A percentile compares a stretch with the other conserved stretches of the same genome.
Evolutionary conservation across 2,329 filamentous ascomycete species (phyloP).

Genomic region (Orbilia javanica): DNA sequence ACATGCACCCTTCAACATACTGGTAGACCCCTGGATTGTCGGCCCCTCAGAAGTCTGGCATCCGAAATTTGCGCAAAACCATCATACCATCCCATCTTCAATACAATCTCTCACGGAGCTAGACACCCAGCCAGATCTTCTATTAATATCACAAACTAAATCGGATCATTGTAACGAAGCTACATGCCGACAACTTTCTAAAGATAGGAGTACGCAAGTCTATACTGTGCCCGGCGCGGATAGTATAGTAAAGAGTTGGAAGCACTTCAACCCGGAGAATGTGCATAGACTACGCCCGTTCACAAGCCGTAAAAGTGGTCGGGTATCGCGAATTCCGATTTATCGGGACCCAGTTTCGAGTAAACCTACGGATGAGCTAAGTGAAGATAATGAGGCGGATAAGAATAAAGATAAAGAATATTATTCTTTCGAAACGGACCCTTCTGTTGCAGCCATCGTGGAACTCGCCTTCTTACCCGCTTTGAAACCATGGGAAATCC

Average conservation of each 20-base stretch:
- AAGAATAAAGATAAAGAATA: slow-evolving; percentile 65
- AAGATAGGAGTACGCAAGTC: slow-evolving; percentile 27
- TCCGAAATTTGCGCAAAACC: slow-evolving; percentile 73
- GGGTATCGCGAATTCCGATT: slow-evolving; percentile 64
- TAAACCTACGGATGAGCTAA: slow-evolving; percentile 63
- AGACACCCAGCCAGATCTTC: slow-evolving; percentile 69
- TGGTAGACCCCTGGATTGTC: slow-evolving; percentile 79
- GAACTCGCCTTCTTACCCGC: slow-evolving; percentile 59
- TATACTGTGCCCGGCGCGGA: slow-evolving; percentile 70
- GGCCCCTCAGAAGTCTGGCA: slow-evolving; percentile 74
- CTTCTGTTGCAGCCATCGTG: slow-evolving; percentile 36
- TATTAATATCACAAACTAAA: slow-evolving; percentile 74
- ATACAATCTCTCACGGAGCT: slow-evolving; percentile 72
- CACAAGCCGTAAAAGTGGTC: slow-evolving; percentile 43
- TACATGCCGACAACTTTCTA: slow-evolving; percentile 75
- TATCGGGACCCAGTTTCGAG: slow-evolving; percentile 67
- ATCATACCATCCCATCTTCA: slow-evolving; percentile 71
- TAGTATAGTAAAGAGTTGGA: slow-evolving; percentile 76
- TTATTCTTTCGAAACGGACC: slow-evolving; percentile 64
- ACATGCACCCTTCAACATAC: slow-evolving; percentile 73
- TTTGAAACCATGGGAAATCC: slow-evolving; percentile 59
- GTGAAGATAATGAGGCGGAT: slow-evolving; percentile 62
- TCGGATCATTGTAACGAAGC: slow-evolving; percentile 79
- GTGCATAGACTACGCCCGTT: slow-evolving; percentile 47
- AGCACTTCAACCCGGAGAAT: slow-evolving; percentile 73